Base-by-base conservation (phyloP, 2,329 filamentous ascomycete genomes). In the Hymenoscyphus infarciens region DNA sequence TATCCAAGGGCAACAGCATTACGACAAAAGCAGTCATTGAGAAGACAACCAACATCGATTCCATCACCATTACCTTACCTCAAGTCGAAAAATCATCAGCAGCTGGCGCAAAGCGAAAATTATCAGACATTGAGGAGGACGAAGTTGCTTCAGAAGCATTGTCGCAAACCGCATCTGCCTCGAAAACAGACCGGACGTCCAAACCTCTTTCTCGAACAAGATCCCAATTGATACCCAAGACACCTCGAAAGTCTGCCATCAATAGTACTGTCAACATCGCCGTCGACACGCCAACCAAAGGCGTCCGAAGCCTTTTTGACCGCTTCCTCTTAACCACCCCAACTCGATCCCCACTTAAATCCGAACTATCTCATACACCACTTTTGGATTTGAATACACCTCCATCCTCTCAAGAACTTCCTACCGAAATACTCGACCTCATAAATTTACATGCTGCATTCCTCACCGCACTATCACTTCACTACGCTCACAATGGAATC, bases 401-500 rank as follows among this genome's bases (percentile, higher is more conserved):
- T 22, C 39, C 53, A 62, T 63, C 61, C 39, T 53, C 56, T 4
- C 38, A 39, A 49, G 22, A 54, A 39, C 61, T 87, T 5, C 84
- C 82, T 11, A 72, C 72, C 19, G 83, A 85, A 68, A 76, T 87
- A 49, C 74, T 79, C 62, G 84, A 89, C 57, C 78, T 92, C 16
- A 75, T 90, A 58, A 77, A 82, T 62, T 78, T 93, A 29, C 85
- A 92, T 73, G 79, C 80, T 49, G 81, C 87, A 11, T 89, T 92
- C 68, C 79, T 91, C 63, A 87, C 87, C 70, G 86, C 88, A 0
- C 77, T 91, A 27, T 82, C 84, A 0, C 77, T 92, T 10, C 88
- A 92, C 70, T 82, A 86, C 64, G 87, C 87, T 1, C 89, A 93
- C 75, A 85, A 88, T 73, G 87, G 87, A 63, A 77, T 78, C 33